These are phyloP conservation scores for Colletotrichum ledebouriae DNA, from an alignment of 2,329 filamentous ascomycete species.

Conservation along the genomic window DNA sequence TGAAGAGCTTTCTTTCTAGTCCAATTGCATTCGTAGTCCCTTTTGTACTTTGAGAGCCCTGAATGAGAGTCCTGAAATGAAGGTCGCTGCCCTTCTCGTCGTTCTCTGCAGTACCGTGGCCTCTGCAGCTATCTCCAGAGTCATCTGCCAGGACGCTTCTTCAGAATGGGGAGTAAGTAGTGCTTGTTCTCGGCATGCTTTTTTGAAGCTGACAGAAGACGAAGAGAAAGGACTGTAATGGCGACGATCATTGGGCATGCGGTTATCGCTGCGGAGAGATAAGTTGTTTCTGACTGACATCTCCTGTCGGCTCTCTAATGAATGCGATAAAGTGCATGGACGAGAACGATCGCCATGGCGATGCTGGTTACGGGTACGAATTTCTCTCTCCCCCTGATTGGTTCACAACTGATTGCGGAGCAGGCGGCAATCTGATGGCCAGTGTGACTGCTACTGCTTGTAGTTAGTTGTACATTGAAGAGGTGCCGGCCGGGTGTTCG, in stretches of 20 bases:
- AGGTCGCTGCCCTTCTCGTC: neutral
- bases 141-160: neutral
- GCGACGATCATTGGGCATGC: neutral
- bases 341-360: neutral
- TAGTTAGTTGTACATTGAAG: neutral
- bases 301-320: neutral
- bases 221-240: neutral
- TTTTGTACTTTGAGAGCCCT: too few relatives aligned
- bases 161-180: neutral
- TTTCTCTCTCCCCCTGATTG: too few relatives aligned
- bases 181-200: neutral
- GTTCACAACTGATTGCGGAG: too few relatives aligned
- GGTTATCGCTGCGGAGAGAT: neutral
- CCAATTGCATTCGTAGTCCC: too few relatives aligned
- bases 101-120: neutral
- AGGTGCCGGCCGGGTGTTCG: too few relatives aligned
- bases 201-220: neutral
- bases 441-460: conserved; percentile 1
- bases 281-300: neutral
- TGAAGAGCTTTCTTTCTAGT: too few relatives aligned
- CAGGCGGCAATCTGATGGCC: neutral
- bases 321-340: neutral
- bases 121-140: neutral
- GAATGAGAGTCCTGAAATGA: neutral
- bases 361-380: neutral